Base-by-base conservation (phyloP, 352 stramenopile species). In the Globisporangium ultimum region DNA sequence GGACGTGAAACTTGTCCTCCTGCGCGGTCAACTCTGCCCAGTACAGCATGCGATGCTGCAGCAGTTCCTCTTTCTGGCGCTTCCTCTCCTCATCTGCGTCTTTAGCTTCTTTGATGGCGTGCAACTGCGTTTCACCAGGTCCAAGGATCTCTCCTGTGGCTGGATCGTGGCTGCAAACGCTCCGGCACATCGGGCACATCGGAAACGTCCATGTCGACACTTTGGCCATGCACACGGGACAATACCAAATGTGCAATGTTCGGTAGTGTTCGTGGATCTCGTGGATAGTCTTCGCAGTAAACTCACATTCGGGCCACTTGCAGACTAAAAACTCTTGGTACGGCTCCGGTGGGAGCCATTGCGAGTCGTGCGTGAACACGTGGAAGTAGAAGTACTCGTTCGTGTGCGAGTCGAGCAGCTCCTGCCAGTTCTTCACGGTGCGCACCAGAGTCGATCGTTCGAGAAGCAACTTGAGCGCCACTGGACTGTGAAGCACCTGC, bases 321-420 rank as follows among this genome's bases (percentile, higher is more conserved):
- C 84, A 94, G 1, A 48, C 21, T 0, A 92, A 63, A 53, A 91
- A 92, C 41, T 81, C 76, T 5, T 66, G 58, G 50, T 76, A 92
- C 4, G 74, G 69, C n/a, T 87, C 67, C 0, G 84, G 84, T 38
- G 84, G 84, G 4, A 76, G 62, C 84, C 84, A 93, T 61, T 91
- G 82, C 48, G 82, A 91, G 59, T 93, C 84, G 46, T 88, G 76
- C 21, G 81, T 86, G 65, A 78, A 88, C 34, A 89, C 68, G 62
- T 93, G 80, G 36, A 92, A 89, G 72, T 92, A 93, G 58, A 87
- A 93, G 70, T 90, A 89, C 65, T 94, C 84, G 64, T 88, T 89
- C 9, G 84, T 94, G 61, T 90, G 83, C 32, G 80, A 68, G 60
- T 94, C 84, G 1, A 92, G 59, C 21, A 88, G 65, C 49, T 94